A percentile compares a stretch with the other conserved stretches of the same genome.
Conservation (phyloP, 495 filamentous ascomycete species). For the Lepidopterella palustris region DNA sequence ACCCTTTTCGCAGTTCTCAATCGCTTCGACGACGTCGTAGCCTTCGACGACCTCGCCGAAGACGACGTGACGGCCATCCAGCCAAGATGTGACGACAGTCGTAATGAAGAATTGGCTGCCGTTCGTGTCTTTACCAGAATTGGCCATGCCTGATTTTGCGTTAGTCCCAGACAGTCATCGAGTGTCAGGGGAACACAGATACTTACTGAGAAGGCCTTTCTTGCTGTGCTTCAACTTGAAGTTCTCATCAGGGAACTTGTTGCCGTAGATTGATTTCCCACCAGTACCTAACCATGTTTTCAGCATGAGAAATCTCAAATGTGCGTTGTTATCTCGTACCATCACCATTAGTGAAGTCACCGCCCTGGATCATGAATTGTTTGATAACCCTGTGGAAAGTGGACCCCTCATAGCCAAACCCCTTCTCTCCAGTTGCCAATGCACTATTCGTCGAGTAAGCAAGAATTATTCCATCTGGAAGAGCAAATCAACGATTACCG, state of each 20-base stretch:
- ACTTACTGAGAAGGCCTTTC: constrained; percentile 56
- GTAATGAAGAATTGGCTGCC: constrained; percentile 95
- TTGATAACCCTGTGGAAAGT: constrained; percentile 98
- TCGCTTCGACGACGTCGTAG: constrained; percentile 78
- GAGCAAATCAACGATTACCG: constrained; percentile 40
- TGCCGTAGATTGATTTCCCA: constrained; percentile 95
- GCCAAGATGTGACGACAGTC: constrained; percentile 63
- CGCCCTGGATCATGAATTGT: constrained; percentile 98
- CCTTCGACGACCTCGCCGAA: constrained; percentile 64
- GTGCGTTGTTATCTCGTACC: constrained; percentile 39
- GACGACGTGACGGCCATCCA: constrained; percentile 75
- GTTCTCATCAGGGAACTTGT: constrained; percentile 96
- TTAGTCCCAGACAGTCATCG: not conserved
- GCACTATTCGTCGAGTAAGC: constrained; percentile 44
- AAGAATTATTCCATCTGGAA: constrained; percentile 10
- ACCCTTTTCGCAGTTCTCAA: constrained; percentile 71
- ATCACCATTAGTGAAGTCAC: constrained; percentile 95
- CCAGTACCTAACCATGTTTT: constrained; percentile 58
- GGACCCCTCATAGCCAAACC: constrained; percentile 91
- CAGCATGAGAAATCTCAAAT: constrained; percentile 7
- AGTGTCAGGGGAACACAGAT: not conserved
- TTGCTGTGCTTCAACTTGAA: constrained; percentile 93
- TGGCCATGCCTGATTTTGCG: constrained; percentile 70
- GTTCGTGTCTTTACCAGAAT: constrained; percentile 96
- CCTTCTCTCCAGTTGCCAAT: constrained; percentile 94